Conservation (phyloP, 306 rosid genomes). For the Cucumis melo region DNA sequence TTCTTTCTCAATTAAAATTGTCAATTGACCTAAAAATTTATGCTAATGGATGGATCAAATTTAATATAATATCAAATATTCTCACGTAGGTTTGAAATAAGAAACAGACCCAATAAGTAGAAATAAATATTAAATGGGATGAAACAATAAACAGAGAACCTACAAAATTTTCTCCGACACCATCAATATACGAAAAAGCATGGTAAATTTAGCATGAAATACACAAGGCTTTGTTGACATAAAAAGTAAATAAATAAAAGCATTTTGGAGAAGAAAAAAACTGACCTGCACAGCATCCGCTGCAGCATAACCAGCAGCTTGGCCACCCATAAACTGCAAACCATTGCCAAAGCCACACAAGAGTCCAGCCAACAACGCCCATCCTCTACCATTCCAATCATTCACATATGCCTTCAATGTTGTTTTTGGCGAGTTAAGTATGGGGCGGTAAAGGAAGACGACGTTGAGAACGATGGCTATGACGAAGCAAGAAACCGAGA, state of each 20-base stretch:
- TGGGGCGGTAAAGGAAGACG: neutral
- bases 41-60: too few species aligned
- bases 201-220: neutral
- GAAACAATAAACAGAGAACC: too few species aligned
- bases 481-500: neutral
- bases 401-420: neutral
- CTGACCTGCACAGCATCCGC: neutral
- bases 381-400: neutral
- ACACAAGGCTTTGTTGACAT: neutral
- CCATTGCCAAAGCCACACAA: conserved; percentile 3
- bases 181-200: too few species aligned
- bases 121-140: too few species aligned
- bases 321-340: neutral
- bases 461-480: neutral
- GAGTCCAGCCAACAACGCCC: neutral
- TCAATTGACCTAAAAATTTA: too few species aligned
- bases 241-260: neutral
- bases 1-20: too few species aligned
- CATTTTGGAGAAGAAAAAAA: neutral
- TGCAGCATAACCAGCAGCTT: conserved; percentile 3
- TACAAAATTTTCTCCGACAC: too few species aligned
- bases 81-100: too few species aligned
- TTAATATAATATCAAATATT: too few species aligned
- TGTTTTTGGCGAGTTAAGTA: neutral
- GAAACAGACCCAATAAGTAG: too few species aligned